A percentile compares a stretch with the other conserved stretches of the same genome.
Conservation (phyloP, 139 green algal species). For the Picocystis salinarum region DNA sequence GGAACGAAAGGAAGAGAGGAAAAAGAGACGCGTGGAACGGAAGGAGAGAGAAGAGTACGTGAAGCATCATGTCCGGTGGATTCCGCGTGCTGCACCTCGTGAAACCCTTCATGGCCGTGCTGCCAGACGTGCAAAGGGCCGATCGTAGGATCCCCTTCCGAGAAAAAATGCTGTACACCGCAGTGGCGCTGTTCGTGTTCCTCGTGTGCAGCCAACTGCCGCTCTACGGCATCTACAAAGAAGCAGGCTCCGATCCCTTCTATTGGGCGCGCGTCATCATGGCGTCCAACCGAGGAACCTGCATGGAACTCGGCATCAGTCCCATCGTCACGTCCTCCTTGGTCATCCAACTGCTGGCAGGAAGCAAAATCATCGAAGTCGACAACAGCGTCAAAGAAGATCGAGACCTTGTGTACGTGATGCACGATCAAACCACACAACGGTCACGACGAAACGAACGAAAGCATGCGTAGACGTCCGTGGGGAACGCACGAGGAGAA, state of each 20-base stretch:
- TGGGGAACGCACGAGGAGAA: too few relatives aligned
- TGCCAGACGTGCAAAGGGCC: conserved; percentile 27
- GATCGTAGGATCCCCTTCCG: conserved; percentile 57
- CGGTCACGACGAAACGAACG: neutral
- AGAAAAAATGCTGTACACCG: conserved; percentile 79
- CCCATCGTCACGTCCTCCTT: conserved; percentile 93
- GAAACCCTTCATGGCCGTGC: conserved; percentile 58
- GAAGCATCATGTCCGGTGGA: too few relatives aligned
- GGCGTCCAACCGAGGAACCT: conserved; percentile 84
- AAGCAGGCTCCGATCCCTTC: conserved; percentile 73
- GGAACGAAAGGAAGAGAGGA: too few relatives aligned
- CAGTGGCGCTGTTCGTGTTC: conserved; percentile 87
- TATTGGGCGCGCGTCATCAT: conserved; percentile 98
- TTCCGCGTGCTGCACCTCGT: conserved; percentile 64
- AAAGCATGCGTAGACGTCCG: too few relatives aligned
- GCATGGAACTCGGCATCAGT: conserved; percentile 95
- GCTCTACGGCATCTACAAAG: conserved; percentile 89
- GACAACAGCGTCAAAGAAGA: conserved; percentile 93
- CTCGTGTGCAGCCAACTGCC: conserved; percentile 94
- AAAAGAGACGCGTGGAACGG: too few relatives aligned
- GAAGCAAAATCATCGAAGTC: conserved; percentile 95
- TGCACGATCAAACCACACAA: neutral
- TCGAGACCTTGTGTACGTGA: conserved; percentile 60
- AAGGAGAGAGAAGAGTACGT: too few relatives aligned
- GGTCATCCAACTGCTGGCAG: conserved; percentile 91